A percentile compares a stretch with the other conserved stretches of the same genome.
These are phyloP conservation scores for Penstemon barbatus DNA, from an alignment of 257 asterid species.

Conservation along the genomic window DNA sequence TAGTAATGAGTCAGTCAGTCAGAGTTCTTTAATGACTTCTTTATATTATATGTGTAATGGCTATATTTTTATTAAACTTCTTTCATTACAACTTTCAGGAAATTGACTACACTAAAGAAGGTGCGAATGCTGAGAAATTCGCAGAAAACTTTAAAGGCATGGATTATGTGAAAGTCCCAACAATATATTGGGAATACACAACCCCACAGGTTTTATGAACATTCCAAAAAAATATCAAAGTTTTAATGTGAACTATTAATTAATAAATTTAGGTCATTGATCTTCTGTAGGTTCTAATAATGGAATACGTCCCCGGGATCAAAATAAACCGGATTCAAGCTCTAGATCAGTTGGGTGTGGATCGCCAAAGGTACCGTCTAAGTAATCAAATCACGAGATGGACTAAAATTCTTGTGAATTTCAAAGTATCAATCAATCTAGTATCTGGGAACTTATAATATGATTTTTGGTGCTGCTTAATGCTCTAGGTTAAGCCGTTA, in stretches of 20 bases:
- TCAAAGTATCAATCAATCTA: background rate
- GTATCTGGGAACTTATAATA: background rate
- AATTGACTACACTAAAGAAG: conserved; percentile 87
- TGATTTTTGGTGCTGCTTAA: conserved; percentile 28
- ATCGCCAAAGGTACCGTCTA: conserved; percentile 60
- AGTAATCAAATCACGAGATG: too few relatives aligned
- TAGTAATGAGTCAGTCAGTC: conserved; percentile 10
- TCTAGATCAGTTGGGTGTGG: conserved; percentile 85
- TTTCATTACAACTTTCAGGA: conserved; percentile 46
- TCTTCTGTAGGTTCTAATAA: conserved; percentile 60
- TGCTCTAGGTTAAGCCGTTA: conserved; percentile 71
- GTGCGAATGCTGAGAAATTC: conserved; percentile 76
- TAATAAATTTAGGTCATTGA: conserved; percentile 21
- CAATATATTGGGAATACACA: conserved; percentile 85
- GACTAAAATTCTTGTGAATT: background rate
- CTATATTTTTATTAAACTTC: background rate
- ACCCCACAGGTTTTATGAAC: conserved; percentile 72
- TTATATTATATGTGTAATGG: too few relatives aligned
- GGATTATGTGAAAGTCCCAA: conserved; percentile 87
- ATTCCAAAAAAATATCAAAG: conserved; percentile 19
- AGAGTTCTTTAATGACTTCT: too few relatives aligned
- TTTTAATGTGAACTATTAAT: conserved; percentile 18
- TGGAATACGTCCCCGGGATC: conserved; percentile 95
- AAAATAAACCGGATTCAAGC: conserved; percentile 92
- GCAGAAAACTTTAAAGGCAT: conserved; percentile 71